phyloP scores from a whole-genome alignment of 805 yeast species.

The Saccharomycopsis javanensis region DNA sequence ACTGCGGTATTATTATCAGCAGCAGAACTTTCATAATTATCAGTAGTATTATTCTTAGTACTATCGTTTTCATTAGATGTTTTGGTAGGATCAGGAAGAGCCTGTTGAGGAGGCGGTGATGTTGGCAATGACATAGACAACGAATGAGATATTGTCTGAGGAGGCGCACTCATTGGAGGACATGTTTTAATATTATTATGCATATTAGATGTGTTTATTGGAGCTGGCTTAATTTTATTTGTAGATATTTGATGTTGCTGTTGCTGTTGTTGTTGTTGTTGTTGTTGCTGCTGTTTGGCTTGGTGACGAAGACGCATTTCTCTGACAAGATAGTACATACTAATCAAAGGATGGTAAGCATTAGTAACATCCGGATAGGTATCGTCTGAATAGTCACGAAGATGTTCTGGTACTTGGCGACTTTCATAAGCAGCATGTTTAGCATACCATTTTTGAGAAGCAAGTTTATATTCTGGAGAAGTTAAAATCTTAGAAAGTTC shows the following conservation, averaged over 20 bases:
- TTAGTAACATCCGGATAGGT: slow-evolving; percentile 63
- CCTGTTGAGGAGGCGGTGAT: neutral
- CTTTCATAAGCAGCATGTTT: slow-evolving; percentile 23
- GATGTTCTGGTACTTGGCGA: slow-evolving; percentile 5
- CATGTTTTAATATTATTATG: neutral
- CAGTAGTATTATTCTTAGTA: neutral
- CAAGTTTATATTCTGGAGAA: slow-evolving; percentile 56
- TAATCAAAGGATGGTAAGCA: slow-evolving; percentile 80
- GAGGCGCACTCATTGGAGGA: slow-evolving; percentile 3
- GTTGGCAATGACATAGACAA: neutral
- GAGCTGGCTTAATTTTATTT: neutral
- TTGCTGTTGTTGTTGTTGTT: slow-evolving; percentile 32
- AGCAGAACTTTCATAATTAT: neutral
- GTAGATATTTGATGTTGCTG: slow-evolving; percentile 4
- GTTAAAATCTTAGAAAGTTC: slow-evolving; percentile 49
- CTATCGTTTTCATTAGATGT: neutral
- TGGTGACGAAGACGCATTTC: slow-evolving; percentile 71
- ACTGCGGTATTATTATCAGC: neutral
- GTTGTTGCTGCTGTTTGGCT: slow-evolving; percentile 38
- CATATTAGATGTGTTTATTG: neutral
- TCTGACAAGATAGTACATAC: slow-evolving; percentile 76
- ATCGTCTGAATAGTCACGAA: slow-evolving; percentile 17
- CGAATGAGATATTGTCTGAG: neutral
- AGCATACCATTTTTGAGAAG: slow-evolving; percentile 54
- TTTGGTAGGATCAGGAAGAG: neutral